Evolutionary conservation across 768 basidiomycete genomes (phyloP), one percentile per base, ranked within the genome.

Genomic region (Rhodotorula taiwanensis): DNA sequence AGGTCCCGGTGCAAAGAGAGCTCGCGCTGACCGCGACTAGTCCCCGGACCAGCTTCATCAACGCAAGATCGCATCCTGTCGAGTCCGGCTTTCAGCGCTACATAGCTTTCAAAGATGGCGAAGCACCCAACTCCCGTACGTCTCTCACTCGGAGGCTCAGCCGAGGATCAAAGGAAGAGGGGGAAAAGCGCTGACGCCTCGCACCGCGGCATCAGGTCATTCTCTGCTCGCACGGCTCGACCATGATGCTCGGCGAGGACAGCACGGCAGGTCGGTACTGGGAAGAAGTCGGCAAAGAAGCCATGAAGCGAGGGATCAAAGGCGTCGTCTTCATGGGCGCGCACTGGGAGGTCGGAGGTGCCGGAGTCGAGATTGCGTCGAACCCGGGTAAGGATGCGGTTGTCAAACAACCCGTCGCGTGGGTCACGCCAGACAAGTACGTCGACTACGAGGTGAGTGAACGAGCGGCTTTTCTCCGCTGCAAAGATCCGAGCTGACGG

Each of bases 311-410:
- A 28, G 60, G 60, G n/a, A 52, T 69, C 10, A 51, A 67, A 34
- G 49, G 58, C n/a, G 64, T 69, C 30, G 68, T 69, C 25, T 66
- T 63, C 52, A 66, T 69, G 64, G 64, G 68, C 30, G 64, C 64
- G 18, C 68, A 69, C 48, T 69, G 68, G 68, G 68, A 69, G 36
- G 55, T 58, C 28, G 52, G 36, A n/a, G 68, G 60, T 1, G 54
- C 51, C 18, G 60, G 56, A 33, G 45, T 69, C 41, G 45, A 61
- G 59, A 60, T 69, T 7, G 53, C 64, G 4, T 54, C 33, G 30
- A 69, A 69, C 31, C 54, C 64, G 28, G 55, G 49, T 7, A 11
- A 7, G 8, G 39, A 53, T 27, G 48, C 57, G 16, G 64, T 63
- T 23, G 23, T 27, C n/a, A 69, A 69, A 42, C 68, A 69, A 49